Percentiles rank a stretch among this genome's conserved stretches.
phyloP scores from a whole-genome alignment of 495 filamentous ascomycete species.

The Pseudotulostoma volvatum region DNA sequence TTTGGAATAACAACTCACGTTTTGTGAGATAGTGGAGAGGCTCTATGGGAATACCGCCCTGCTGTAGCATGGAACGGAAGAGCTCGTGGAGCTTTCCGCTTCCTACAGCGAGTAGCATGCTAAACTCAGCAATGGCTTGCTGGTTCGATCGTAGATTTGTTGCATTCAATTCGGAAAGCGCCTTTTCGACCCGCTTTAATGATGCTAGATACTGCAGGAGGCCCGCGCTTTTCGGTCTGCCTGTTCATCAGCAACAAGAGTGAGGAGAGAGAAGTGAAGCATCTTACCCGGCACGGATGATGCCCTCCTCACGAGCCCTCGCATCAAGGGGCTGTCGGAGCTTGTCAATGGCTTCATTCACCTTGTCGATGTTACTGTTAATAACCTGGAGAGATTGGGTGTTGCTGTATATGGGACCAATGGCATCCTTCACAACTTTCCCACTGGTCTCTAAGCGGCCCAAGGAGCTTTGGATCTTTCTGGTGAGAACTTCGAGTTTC shows the following conservation, averaged over 20 bases:
- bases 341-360: conserved; percentile 71
- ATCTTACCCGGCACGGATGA: conserved; percentile 67
- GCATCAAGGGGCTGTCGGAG: conserved; percentile 78
- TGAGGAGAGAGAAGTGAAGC: neutral
- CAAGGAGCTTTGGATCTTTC: conserved; percentile 82
- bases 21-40: conserved; percentile 91
- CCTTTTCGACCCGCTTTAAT: conserved; percentile 71
- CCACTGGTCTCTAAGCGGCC: conserved; percentile 72
- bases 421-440: conserved; percentile 76
- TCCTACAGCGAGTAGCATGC: conserved; percentile 56
- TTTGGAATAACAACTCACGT: conserved; percentile 26
- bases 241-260: conserved; percentile 7
- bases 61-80: conserved; percentile 57
- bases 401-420: conserved; percentile 84
- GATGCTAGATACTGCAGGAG: conserved; percentile 76
- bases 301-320: conserved; percentile 73
- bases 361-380: conserved; percentile 74
- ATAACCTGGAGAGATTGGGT: conserved; percentile 74
- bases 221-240: conserved; percentile 59
- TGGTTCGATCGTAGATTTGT: conserved; percentile 86
- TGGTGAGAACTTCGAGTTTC: conserved; percentile 59
- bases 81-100: conserved; percentile 66
- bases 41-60: conserved; percentile 62
- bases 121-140: conserved; percentile 69
- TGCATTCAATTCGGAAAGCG: conserved; percentile 60